Conservation (phyloP, 208 protist species). For the Herpetomonas samuelpessoai region DNA sequence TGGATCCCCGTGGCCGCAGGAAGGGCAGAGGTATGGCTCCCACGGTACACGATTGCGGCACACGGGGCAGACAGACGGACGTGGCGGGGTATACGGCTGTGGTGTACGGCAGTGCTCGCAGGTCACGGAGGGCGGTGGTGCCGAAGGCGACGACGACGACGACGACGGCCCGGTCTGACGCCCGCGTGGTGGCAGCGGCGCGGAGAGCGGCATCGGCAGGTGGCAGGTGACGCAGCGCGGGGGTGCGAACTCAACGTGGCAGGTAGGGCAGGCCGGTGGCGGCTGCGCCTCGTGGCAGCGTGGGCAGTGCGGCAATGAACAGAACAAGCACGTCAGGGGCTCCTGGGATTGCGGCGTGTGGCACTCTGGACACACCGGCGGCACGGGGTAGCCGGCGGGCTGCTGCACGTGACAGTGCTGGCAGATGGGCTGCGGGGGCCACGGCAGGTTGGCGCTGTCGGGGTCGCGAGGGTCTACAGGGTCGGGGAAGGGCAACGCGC, state of each 20-base stretch:
- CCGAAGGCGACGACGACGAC: background rate
- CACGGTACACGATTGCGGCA: background rate
- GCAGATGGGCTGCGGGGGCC: background rate
- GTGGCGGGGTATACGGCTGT: background rate
- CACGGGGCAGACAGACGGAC: background rate
- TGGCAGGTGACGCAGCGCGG: background rate
- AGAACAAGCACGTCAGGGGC: conserved; percentile 7
- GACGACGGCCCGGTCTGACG: no score
- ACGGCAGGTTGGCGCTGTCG: conserved; percentile 3
- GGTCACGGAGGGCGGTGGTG: background rate
- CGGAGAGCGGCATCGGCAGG: background rate
- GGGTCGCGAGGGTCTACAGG: background rate
- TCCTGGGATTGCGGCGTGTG: background rate
- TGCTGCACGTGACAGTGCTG: background rate
- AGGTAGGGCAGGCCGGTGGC: background rate
- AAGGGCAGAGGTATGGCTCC: conserved; percentile 5
- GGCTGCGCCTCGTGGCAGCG: conserved; percentile 1
- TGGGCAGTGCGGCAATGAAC: background rate
- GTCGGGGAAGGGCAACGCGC: background rate
- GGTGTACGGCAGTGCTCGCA: background rate
- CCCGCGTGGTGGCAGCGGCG: background rate
- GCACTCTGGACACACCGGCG: background rate
- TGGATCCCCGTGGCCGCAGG: conserved; percentile 7
- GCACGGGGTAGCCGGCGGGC: background rate
- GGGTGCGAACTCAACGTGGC: background rate